phyloP scores from a whole-genome alignment of 208 protist genomes.

The Leishmania major region DNA sequence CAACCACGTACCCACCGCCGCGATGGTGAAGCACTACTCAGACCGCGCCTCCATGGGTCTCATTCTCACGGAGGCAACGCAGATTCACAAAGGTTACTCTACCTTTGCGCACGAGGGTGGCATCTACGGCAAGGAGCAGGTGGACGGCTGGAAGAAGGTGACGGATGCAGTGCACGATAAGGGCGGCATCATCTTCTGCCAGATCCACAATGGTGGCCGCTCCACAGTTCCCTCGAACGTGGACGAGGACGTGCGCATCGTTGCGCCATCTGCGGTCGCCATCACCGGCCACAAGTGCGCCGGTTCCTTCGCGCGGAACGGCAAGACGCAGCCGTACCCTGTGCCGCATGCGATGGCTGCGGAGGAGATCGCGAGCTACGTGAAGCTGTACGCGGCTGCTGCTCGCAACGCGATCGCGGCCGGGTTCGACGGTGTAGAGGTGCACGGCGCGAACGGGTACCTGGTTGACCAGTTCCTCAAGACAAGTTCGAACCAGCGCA shows the following conservation, averaged over 20 bases:
- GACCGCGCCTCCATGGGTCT: conserved; percentile 71
- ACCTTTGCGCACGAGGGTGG: conserved; percentile 46
- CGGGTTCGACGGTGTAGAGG: conserved; percentile 92
- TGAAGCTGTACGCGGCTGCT: conserved; percentile 61
- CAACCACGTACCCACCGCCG: conserved; percentile 42
- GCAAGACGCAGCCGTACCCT: conserved; percentile 36
- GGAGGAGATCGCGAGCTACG: conserved; percentile 62
- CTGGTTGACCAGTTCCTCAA: conserved; percentile 88
- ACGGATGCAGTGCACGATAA: conserved; percentile 77
- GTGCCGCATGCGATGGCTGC: conserved; percentile 46
- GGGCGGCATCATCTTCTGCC: conserved; percentile 62
- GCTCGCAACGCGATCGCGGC: conserved; percentile 72
- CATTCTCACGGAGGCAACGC: conserved; percentile 71
- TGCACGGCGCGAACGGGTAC: conserved; percentile 93
- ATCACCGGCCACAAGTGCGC: conserved; percentile 37
- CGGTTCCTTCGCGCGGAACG: conserved; percentile 12
- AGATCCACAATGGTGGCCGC: conserved; percentile 70
- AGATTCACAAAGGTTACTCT: conserved; percentile 56
- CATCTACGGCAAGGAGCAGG: conserved; percentile 62
- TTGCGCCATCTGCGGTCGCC: conserved; percentile 28
- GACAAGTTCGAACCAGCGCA: conserved; percentile 71
- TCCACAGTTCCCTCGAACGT: conserved; percentile 43
- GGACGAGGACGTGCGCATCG: conserved; percentile 26
- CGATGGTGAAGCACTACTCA: conserved; percentile 66
- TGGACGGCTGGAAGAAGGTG: conserved; percentile 68